Percentiles rank a stretch among this genome's conserved stretches.
phyloP scores from a whole-genome alignment of 2,329 filamentous ascomycete genomes.

The Juglanconis sp. region DNA sequence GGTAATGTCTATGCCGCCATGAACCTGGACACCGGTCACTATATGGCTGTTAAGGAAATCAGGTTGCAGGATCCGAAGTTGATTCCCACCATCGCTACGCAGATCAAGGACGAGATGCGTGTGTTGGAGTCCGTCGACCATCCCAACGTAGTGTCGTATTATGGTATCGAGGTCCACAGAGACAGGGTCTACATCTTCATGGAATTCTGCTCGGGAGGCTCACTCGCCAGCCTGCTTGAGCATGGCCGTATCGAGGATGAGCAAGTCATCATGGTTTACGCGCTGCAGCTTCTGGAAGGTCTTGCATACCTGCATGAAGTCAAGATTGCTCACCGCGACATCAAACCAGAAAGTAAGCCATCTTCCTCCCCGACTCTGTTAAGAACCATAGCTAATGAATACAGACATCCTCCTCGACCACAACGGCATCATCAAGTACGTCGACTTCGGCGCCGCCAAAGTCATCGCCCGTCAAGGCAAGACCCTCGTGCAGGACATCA shows the following conservation, averaged over 20 bases:
- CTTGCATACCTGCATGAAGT: constrained; percentile 90
- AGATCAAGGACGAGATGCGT: constrained; percentile 96
- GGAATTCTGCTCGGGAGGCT: constrained; percentile 97
- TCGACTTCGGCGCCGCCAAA: constrained; percentile 97
- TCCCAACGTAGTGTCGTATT: constrained; percentile 96
- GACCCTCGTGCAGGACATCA: constrained; percentile 68
- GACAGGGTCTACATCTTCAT: constrained; percentile 99
- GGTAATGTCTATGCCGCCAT: constrained; percentile 96
- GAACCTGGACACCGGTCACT: constrained; percentile 90
- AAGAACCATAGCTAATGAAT: constrained; percentile 13
- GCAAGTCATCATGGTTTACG: constrained; percentile 95
- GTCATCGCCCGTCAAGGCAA: constrained; percentile 92
- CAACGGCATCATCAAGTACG: constrained; percentile 98
- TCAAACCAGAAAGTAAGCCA: constrained; percentile 88
- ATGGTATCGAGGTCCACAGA: constrained; percentile 94
- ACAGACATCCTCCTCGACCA: constrained; percentile 91
- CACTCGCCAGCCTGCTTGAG: constrained; percentile 82
- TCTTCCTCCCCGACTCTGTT: background rate
- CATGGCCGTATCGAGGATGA: constrained; percentile 98
- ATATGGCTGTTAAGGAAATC: constrained; percentile 99
- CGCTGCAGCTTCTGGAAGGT: constrained; percentile 88
- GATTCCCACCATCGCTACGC: constrained; percentile 87
- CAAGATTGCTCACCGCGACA: constrained; percentile 90
- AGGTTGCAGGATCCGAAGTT: constrained; percentile 93
- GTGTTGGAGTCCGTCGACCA: constrained; percentile 94